Base-by-base conservation (phyloP, 2,329 filamentous ascomycete genomes). In the Fusarium sp. region DNA sequence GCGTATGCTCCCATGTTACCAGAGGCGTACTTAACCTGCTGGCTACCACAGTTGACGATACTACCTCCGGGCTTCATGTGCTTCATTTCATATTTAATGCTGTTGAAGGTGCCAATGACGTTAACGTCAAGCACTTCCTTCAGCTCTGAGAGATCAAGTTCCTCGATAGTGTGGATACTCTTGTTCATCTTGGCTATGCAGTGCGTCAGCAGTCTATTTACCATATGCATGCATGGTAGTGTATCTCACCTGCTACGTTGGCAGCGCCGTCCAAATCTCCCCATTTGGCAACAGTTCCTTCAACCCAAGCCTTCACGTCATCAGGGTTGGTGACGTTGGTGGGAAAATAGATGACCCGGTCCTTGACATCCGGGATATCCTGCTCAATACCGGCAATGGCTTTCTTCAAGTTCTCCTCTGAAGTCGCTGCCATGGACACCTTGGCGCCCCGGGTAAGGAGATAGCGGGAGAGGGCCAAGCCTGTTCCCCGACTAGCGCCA, bases 401-500 rank as follows among this genome's bases (percentile, higher is more conserved):
- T 13, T 73, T 71, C 15, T 71, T 69, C 17, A 79, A 45, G 19
- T 76, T 77, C 8, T 73, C 69, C 24, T 69, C 67, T 7, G 74
- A 73, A 2, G 76, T 69, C n/a, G 74, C 74, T 17, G 73, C 73
- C 52, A 77, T 73, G 8, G 77, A 79, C 3, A 79, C 67, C 24
- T 64, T 73, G n/a, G 76, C 77, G 9, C 77, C 76, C n/a, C 76
- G 65, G 21, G 78, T 71, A n/a, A 89, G 78, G 17, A 89, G 79
- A 47, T 81, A 79, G 33, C 84, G 77, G 0, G 86, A 81, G 2
- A 87, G 80, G 24, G 84, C 84, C 15, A 88, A 78, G 40, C 87
- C 87, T 26, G 89, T 84, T 21, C 87, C 87, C 39, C 86, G 84
- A 74, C 85, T 87, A 13, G 86, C 87, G 21, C 87, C 87, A 5